Conservation (phyloP, 148 eudicot species). For the Chenopodium album region DNA sequence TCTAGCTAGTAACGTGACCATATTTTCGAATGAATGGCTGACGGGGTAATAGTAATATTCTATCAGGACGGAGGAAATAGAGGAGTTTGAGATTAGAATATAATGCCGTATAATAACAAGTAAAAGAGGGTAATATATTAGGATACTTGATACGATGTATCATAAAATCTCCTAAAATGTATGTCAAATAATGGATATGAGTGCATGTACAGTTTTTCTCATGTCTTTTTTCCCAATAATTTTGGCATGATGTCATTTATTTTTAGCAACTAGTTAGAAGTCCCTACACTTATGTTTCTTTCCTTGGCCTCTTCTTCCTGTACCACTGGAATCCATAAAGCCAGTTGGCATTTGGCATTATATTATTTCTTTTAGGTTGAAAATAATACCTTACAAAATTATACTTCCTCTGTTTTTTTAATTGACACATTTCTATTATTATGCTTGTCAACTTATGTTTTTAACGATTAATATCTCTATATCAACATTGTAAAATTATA, state of each 20-base stretch:
- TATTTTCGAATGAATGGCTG: background rate
- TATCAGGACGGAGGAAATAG: background rate
- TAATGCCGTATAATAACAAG: too few species aligned
- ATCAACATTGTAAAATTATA: too few species aligned
- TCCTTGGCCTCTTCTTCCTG: conserved; percentile 6
- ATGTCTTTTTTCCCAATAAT: background rate
- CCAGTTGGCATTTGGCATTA: conserved; percentile 22
- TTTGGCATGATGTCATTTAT: background rate
- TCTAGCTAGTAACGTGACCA: background rate
- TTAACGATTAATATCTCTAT: too few species aligned
- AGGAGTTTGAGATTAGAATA: background rate
- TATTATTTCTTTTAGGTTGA: background rate
- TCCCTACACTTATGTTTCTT: background rate
- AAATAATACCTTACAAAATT: background rate
- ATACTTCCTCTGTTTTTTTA: too few species aligned
- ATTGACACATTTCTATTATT: too few species aligned
- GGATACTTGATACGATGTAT: background rate
- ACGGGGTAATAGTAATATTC: too few species aligned
- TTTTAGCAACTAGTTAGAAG: background rate
- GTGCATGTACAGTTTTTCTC: background rate
- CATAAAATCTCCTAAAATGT: conserved; percentile 1
- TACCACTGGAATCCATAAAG: conserved; percentile 14
- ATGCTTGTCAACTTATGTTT: too few species aligned
- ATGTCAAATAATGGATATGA: background rate
- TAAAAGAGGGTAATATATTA: background rate